phyloP scores from a whole-genome alignment of 208 protist genomes.

The Crithidia expoeki region DNA sequence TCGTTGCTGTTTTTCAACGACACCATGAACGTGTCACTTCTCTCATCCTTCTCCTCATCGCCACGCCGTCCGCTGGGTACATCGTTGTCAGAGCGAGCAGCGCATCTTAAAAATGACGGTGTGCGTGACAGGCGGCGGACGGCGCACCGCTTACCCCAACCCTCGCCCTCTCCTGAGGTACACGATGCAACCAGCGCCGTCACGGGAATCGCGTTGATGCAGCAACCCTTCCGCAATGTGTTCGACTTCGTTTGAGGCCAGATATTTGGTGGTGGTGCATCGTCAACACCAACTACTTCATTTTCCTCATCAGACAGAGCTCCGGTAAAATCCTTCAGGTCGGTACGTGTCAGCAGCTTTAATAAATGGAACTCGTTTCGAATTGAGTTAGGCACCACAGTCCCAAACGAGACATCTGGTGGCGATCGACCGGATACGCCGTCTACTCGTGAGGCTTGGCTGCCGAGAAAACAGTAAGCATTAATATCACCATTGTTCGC shows the following conservation, averaged over 20 bases:
- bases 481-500: neutral
- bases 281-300: neutral
- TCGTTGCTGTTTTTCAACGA: neutral
- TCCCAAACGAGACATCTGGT: neutral
- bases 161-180: neutral
- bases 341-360: slow-evolving; percentile 7
- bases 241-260: neutral
- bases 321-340: neutral
- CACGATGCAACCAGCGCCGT: neutral
- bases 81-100: neutral
- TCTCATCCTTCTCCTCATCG: neutral
- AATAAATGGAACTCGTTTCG: neutral
- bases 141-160: neutral
- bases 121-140: neutral
- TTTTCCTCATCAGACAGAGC: neutral
- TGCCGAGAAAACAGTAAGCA: neutral
- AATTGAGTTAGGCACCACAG: neutral
- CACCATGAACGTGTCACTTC: neutral
- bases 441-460: neutral
- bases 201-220: neutral
- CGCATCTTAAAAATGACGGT: neutral
- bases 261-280: neutral
- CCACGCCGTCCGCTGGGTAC: neutral
- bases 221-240: neutral
- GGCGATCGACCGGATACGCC: slow-evolving; percentile 1